These are phyloP conservation scores for Synchytrium microbalum DNA, from an alignment of 371 early-diverging fungal genomes.

Conservation along the genomic window DNA sequence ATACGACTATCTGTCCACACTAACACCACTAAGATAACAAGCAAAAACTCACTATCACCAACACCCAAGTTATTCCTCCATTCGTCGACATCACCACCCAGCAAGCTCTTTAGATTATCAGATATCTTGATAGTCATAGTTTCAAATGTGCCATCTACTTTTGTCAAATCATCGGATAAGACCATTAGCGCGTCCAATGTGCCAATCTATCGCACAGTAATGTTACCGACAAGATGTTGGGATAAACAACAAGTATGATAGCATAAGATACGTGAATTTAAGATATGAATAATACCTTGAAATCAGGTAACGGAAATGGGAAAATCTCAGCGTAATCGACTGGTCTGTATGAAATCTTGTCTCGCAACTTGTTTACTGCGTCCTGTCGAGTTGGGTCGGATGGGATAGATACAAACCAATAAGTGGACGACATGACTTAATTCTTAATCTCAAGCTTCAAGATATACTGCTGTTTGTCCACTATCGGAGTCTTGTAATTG, in stretches of 20 bases:
- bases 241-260: constrained; percentile 6
- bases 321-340: constrained; percentile 51
- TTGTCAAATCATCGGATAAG: constrained; percentile 86
- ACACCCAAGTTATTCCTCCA: constrained; percentile 59
- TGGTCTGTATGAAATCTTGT: constrained; percentile 28
- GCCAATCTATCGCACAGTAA: constrained; percentile 65
- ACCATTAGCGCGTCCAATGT: constrained; percentile 85
- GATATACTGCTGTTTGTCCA: no score
- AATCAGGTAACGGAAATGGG: constrained; percentile 61
- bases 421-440: no score
- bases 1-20: constrained; percentile 10
- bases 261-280: no score
- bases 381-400: constrained; percentile 40
- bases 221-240: no score
- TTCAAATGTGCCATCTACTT: constrained; percentile 73
- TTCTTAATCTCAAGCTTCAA: no score
- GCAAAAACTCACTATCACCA: constrained; percentile 75
- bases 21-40: neutral
- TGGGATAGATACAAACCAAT: constrained; percentile 38
- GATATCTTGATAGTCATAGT: constrained; percentile 65
- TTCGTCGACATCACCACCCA: constrained; percentile 41
- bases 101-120: constrained; percentile 64
- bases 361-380: constrained; percentile 38
- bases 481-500: no score
- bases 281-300: constrained; percentile 47